Percentiles rank a stretch among this genome's conserved stretches.
Conservation (phyloP, 495 filamentous ascomycete genomes). For the Aspergillus conjunctus region DNA sequence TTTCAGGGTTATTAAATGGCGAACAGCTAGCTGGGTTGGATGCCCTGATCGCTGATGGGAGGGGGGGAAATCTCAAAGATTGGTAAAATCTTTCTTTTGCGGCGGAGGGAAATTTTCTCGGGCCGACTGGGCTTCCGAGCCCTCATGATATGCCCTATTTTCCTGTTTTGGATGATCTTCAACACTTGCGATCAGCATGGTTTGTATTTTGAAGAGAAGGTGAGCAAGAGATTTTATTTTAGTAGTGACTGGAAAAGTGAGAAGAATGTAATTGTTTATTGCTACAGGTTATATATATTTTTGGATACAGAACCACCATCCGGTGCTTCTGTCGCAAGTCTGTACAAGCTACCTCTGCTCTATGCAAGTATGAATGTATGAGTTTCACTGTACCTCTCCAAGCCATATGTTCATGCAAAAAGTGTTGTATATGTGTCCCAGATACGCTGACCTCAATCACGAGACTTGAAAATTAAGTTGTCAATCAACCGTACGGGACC, state of each 20-base stretch:
- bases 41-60: conserved; percentile 23
- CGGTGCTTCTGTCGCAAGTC: no score
- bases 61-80: conserved; percentile 24
- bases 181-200: not conserved
- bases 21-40: conserved; percentile 10
- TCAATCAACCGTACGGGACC: conserved; percentile 88
- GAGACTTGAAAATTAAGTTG: conserved; percentile 76
- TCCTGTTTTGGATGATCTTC: conserved; percentile 29
- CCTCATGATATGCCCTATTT: conserved; percentile 42
- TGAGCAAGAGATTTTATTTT: not conserved
- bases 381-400: not conserved
- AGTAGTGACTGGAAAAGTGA: not conserved
- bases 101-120: conserved; percentile 40
- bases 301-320: no score
- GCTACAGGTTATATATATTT: no score
- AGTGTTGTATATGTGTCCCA: not conserved
- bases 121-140: conserved; percentile 32
- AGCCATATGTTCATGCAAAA: not conserved
- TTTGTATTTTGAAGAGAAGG: not conserved
- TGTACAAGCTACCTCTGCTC: no score
- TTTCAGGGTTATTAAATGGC: not conserved
- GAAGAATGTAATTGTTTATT: no score
- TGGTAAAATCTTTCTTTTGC: conserved; percentile 3
- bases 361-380: not conserved
- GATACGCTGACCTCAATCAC: conserved; percentile 9